Evolutionary conservation across 1,139 yeast species (phyloP).

Genomic region (Yamadazyma dendronema): DNA sequence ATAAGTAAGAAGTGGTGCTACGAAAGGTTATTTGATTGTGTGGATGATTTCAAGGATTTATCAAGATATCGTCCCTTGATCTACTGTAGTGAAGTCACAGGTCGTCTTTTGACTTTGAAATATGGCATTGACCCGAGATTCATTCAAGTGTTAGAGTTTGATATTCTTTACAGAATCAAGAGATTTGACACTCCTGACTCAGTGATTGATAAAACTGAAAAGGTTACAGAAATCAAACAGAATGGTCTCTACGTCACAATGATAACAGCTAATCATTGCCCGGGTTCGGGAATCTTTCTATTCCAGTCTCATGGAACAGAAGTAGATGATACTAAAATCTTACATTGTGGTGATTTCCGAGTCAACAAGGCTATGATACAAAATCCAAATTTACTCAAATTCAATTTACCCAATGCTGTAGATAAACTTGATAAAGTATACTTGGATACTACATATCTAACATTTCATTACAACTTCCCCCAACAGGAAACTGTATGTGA

Average conservation of each 20-base stretch:
- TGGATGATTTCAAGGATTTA: conserved; percentile 32
- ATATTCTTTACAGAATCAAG: conserved; percentile 34
- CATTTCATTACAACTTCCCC: conserved; percentile 75
- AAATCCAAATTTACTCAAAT: conserved; percentile 29
- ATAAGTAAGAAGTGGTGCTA: conserved; percentile 70
- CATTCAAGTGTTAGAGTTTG: conserved; percentile 46
- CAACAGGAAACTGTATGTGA: conserved; percentile 67
- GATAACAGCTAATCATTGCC: conserved; percentile 91
- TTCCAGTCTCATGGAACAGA: conserved; percentile 51
- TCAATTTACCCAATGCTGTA: conserved; percentile 21
- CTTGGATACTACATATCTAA: conserved; percentile 84
- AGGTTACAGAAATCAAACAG: conserved; percentile 13
- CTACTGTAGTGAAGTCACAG: conserved; percentile 72
- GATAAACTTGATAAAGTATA: conserved; percentile 52
- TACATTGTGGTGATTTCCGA: conserved; percentile 94
- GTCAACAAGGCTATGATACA: conserved; percentile 51
- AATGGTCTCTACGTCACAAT: conserved; percentile 60
- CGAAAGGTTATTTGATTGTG: conserved; percentile 35
- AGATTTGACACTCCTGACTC: conserved; percentile 11
- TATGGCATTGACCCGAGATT: conserved; percentile 57
- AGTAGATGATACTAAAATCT: conserved; percentile 29
- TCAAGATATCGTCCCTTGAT: conserved; percentile 46
- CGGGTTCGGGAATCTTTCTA: conserved; percentile 84
- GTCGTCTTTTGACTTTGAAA: conserved; percentile 49
- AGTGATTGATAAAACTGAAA: conserved; percentile 16